Evolutionary conservation across 495 filamentous ascomycete genomes (phyloP), one percentile per base, ranked within the genome.

Genomic region (Penicillium nucicola): DNA sequence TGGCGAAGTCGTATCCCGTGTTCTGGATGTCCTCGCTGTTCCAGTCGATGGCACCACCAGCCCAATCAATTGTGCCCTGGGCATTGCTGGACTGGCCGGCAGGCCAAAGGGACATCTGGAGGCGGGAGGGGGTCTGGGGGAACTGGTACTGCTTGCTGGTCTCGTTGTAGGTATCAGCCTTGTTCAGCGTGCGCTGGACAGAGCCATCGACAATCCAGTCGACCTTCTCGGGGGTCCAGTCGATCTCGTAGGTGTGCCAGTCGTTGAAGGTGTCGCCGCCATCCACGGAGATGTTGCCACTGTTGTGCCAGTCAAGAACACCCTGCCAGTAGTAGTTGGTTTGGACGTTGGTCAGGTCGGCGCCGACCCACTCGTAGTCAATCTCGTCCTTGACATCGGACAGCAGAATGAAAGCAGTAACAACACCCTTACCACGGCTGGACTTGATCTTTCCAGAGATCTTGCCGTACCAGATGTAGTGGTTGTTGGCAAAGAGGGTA

Each of bases 321-420:
- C 95, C 93, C 70, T 97, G 93, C 74, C 85, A 96, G 74, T 97
- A 98, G 77, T 80, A 98, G 76, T 98, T 98, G 61, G 89, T 90
- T 76, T 98, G 91, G 15, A 86, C 87, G 42, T 77, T 78, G 15
- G 76, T 60, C 62, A 96, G 68, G 56, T 97, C 88, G 39, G 80
- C 78, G 48, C 93, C 93, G 46, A 98, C 82, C 64, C 84, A 98
- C 72, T 98, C 93, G 64, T 88, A 97, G 68, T 98, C 93, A 62
- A 98, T 95, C 68, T 98, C 93, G 62, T 98, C 93, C 75, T 96
- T 95, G 60, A 93, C 87, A 65, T 97, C 93, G 28, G 85, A 87
- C 58, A 97, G 79, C 56, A 97, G 74, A 66, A 98, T 97, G 67
- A 98, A 98, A 12, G 92, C 93, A 17, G 91, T 90, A 5, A 98